phyloP scores from a whole-genome alignment of 371 early-diverging fungal genomes.

The Rhizopus stolonifer region DNA sequence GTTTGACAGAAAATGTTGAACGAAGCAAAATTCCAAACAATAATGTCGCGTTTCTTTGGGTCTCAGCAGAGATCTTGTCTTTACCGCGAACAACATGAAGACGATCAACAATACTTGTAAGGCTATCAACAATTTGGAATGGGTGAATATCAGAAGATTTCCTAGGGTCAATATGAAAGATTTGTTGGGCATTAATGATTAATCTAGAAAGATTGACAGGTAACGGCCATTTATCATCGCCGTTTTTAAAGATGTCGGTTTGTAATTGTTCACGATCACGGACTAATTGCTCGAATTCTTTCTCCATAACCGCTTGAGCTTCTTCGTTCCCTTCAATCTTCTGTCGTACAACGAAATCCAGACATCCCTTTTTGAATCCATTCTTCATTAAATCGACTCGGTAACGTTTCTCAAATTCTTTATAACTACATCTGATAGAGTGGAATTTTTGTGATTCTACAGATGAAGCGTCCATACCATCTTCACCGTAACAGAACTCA shows the following conservation, averaged over 20 bases:
- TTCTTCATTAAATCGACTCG: slow-evolving; percentile 74
- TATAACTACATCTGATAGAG: slow-evolving; percentile 66
- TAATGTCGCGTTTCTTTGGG: slow-evolving; percentile 90
- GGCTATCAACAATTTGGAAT: slow-evolving; percentile 73
- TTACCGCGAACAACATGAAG: slow-evolving; percentile 84
- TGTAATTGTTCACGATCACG: slow-evolving; percentile 79
- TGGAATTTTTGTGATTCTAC: slow-evolving; percentile 88
- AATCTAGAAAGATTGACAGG: slow-evolving; percentile 91
- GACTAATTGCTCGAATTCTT: slow-evolving; percentile 76
- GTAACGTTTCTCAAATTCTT: slow-evolving; percentile 76
- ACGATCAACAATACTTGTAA: slow-evolving; percentile 69
- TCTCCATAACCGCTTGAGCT: slow-evolving; percentile 74
- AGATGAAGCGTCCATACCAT: slow-evolving; percentile 96
- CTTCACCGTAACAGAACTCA: slow-evolving; percentile 98
- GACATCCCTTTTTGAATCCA: slow-evolving; percentile 61
- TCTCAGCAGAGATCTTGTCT: slow-evolving; percentile 83
- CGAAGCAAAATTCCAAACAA: slow-evolving; percentile 88
- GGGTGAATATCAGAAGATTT: slow-evolving; percentile 90
- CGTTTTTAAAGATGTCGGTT: slow-evolving; percentile 74
- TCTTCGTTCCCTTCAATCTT: slow-evolving; percentile 65
- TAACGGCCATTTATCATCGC: slow-evolving; percentile 82
- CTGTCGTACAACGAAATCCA: slow-evolving; percentile 67
- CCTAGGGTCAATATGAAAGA: slow-evolving; percentile 80
- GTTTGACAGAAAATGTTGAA: slow-evolving; percentile 78
- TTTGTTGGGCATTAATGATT: slow-evolving; percentile 89